Base-by-base conservation (phyloP, 2,329 filamentous ascomycete species). In the Botrytis paeoniae region DNA sequence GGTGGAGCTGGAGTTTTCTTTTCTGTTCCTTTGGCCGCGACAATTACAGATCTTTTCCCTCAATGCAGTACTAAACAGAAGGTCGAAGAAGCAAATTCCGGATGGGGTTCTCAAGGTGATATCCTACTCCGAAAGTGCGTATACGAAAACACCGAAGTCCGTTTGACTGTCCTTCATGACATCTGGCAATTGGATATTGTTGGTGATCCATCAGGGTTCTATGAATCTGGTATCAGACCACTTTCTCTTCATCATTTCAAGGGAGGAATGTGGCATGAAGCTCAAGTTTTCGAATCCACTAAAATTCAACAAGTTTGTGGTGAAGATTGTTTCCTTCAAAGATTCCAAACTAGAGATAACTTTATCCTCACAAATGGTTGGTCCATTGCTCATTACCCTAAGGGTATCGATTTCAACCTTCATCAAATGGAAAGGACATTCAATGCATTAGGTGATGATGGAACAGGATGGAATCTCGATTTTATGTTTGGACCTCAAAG, bases 1-100 rank as follows among this genome's bases (percentile, higher is more conserved):
- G 78, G 80, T 57, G 76, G 77, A 59, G 79, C 80, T 68, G 80
- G 79, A 48, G 76, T 80, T 54, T 78, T 81, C 76, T 77, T 81
- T 75, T 77, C 79, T 35, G 29, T 81, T 48, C 83, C 86, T 22
- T 78, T 87, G 72, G 85, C 85, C 3, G 82, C 82, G 45, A 83
- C 83, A 68, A 83, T 88, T 35, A 83, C 84, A 8, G 80, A 82
- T n/a, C 78, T 85, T 29, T 86, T 84, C 75, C 82, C 82, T 12
- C 80, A 80, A 54, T 88, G 85, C 80, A 85, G 83, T 69, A 84
- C 84, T 0, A 81, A 85, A 9, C 79, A 86, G 74, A 89, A 88
- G 82, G 82, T 89, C 66, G 80, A 82, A 59, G 86, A 89, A 77
- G 83, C 87, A 29, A 85, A 89, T 80, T 86, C 86, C 0, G 87